phyloP scores from a whole-genome alignment of 2,329 filamentous ascomycete species.

The Epichloe typhina region DNA sequence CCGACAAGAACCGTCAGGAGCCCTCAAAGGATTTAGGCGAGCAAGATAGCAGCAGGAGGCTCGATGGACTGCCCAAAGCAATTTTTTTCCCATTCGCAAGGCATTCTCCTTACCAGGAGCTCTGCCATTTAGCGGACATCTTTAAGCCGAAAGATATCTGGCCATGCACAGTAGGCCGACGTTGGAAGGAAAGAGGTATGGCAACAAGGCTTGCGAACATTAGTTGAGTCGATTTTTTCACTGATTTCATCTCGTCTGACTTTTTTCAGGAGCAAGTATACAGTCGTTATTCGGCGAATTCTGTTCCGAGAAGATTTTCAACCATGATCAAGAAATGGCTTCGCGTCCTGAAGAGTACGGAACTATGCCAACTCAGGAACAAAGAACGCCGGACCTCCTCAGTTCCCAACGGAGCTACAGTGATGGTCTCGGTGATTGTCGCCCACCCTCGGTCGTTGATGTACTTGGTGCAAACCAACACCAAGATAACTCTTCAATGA shows the following conservation, averaged over 20 bases:
- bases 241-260: background rate
- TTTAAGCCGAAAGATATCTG: constrained; percentile 67
- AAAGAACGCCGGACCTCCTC: background rate
- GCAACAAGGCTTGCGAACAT: background rate
- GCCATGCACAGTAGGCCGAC: constrained; percentile 62
- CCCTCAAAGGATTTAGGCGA: background rate
- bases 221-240: background rate
- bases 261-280: constrained; percentile 42
- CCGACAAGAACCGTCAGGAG: background rate
- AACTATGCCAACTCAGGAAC: background rate
- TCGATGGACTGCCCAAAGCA: constrained; percentile 21
- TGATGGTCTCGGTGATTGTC: background rate
- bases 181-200: constrained; percentile 45
- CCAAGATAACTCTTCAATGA: background rate
- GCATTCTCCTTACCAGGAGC: constrained; percentile 75
- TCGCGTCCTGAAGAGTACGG: background rate
- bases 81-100: constrained; percentile 72
- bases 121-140: constrained; percentile 53
- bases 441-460: background rate
- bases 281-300: constrained; percentile 54
- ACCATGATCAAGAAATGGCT: constrained; percentile 51
- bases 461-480: background rate
- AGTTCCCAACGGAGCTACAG: background rate
- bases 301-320: constrained; percentile 49
- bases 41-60: background rate